phyloP scores from a whole-genome alignment of 306 rosid genomes.

The Styphnolobium japonicum region DNA sequence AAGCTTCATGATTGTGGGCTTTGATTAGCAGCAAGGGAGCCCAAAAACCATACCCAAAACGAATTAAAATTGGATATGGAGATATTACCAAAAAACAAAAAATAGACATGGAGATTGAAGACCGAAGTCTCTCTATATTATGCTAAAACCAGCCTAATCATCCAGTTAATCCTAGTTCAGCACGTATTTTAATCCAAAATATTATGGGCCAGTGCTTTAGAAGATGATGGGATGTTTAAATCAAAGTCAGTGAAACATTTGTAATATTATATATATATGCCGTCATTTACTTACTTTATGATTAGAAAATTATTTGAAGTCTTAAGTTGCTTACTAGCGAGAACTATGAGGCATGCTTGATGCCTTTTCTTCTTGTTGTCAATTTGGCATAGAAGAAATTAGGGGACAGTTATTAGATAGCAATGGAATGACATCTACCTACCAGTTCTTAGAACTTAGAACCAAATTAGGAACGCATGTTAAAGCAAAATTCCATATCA shows the following conservation, averaged over 20 bases:
- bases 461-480: not conserved
- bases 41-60: not conserved
- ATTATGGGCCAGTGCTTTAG: not conserved
- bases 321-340: not conserved
- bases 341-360: not conserved
- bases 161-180: not conserved
- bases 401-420: not conserved
- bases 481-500: not conserved
- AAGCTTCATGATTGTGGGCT: not conserved
- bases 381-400: not conserved
- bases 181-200: not conserved
- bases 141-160: not conserved
- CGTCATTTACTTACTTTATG: not conserved
- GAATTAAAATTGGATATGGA: not conserved
- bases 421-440: slow-evolving; percentile 20
- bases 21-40: not conserved
- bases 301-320: not conserved
- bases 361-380: not conserved
- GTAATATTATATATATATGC: not conserved
- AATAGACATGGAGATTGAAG: not conserved
- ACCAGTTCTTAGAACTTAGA: not conserved
- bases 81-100: too few species aligned
- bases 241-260: slow-evolving; percentile 31
- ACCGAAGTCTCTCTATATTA: too few species aligned
- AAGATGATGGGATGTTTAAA: slow-evolving; percentile 21